phyloP scores from a whole-genome alignment of 257 asterid species.

The Cinchona pubescens region DNA sequence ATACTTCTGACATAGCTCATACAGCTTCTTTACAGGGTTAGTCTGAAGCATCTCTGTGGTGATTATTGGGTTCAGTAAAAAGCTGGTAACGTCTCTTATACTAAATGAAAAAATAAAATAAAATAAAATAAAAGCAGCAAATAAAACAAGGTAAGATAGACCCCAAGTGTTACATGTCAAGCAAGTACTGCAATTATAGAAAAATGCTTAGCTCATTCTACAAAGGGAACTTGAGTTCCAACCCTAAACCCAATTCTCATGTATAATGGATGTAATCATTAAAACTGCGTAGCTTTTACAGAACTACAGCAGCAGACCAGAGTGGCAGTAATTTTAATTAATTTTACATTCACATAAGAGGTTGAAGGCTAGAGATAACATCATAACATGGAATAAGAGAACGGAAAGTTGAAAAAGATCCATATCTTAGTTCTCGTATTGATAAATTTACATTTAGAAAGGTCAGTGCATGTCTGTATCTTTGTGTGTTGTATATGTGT shows the following conservation, averaged over 20 bases:
- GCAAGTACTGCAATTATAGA: neutral
- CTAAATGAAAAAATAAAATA: conserved; percentile 32
- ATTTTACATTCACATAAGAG: too few species aligned
- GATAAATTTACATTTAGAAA: neutral
- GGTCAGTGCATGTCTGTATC: neutral
- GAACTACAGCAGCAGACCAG: too few species aligned
- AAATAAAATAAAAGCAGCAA: neutral
- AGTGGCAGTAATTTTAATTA: too few species aligned
- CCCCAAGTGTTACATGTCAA: neutral
- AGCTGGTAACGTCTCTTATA: conserved; percentile 51
- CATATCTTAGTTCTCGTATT: too few species aligned
- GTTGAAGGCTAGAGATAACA: too few species aligned
- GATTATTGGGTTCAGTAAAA: conserved; percentile 60
- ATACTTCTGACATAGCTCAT: conserved; percentile 72
- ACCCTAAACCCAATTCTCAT: neutral
- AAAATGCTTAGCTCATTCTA: too few species aligned
- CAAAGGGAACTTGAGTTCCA: too few species aligned
- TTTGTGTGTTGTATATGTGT: too few species aligned
- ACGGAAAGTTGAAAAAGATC: too few species aligned
- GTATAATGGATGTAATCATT: neutral
- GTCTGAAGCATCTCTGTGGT: conserved; percentile 66
- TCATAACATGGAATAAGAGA: too few species aligned
- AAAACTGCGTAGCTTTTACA: neutral
- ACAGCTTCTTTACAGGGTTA: conserved; percentile 70
- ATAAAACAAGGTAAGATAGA: neutral